Evolutionary conservation across 768 basidiomycete species (phyloP), one percentile per base, ranked within the genome.

Genomic region (Leccinum sublutescens): DNA sequence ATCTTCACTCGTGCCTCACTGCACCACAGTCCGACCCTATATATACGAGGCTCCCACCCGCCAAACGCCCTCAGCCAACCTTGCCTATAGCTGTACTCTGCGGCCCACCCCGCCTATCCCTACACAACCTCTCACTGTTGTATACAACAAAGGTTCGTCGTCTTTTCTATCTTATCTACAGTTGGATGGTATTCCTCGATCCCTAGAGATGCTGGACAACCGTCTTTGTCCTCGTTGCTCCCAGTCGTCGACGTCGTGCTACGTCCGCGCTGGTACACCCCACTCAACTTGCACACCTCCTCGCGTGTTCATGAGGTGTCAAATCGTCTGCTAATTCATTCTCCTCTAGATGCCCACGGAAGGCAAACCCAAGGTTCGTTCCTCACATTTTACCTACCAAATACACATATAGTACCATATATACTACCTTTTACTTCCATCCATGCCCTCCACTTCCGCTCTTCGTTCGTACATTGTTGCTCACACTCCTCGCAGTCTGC

Each of bases 291-390:
- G 59, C 68, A 73, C 69, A 73, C 56, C 47, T 31, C 60, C 65
- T 75, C 63, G 61, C 71, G 63, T 64, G 64, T 56, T 61, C 66
- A 68, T 61, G 72, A 75, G 77, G 78, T 81, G 75, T 76, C 63
- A 67, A 74, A 75, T 68, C 61, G 64, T 61, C 60, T 66, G 56
- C 75, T 80, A 62, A 80, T 62, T 36, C 65, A 63, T 62, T 66
- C 55, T 65, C 64, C 55, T 68, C 65, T 68, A 84, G 87, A 93
- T 91, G 91, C 89, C 90, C 65, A 92, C 90, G 75, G 89, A 85
- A 74, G 74, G 84, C 45, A 87, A 89, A 76, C 79, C 85, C 64
- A 89, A 84, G 79, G 88, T 89, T 59, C 63, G 84, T 73, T 70
- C 19, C 14, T 12, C 57, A 25, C 36, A 60, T 33, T 34, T 64